Base-by-base conservation (phyloP, 495 filamentous ascomycete genomes). In the Cercophora sp. region DNA sequence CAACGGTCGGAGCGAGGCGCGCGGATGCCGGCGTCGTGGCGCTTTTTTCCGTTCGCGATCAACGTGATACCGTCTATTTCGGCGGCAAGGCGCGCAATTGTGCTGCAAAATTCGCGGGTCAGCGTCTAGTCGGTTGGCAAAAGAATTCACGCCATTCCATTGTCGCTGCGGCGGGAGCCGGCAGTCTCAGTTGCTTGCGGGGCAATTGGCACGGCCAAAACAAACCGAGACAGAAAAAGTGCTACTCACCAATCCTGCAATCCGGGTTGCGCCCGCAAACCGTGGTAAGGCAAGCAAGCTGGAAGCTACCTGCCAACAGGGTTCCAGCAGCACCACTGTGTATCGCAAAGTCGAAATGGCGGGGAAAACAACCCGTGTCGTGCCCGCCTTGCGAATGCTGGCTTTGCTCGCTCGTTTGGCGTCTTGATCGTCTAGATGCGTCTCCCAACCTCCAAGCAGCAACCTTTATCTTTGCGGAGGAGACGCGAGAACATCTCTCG, bases 401-500 rank as follows among this genome's bases (percentile, higher is more conserved):
- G 16, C 18, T 16, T 52, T 43, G 26, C 36, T 25, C 16, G n/a
- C 25, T 25, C 25, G 36, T n/a, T 37, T 13, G 37, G 44, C 32
- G 19, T 23, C 35, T 10, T 1, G 5, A 26, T 15, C 18, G 42
- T 34, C 20, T 27, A 54, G 32, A 43, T 27, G 29, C 60, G 58
- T 59, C 54, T 60, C 54, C 65, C 59, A 47, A 50, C 53, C 66
- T 69, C 64, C 57, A 20, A 57, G 37, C 50, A 55, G 55, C 57
- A 51, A 62, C 64, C 62, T 59, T 27, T 58, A 51, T 53, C 51
- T 45, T 57, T 36, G 58, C 31, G 54, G 49, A 42, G 32, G 23
- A 45, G 52, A 57, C 61, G 50, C 61, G 57, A 48, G 65, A 57
- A 52, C 67, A 70, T 70, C 53, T 66, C 67, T 60, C 59, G 48